Evolutionary conservation across 2,329 filamentous ascomycete species (phyloP).

Genomic region (Camptophora hylomeconis): DNA sequence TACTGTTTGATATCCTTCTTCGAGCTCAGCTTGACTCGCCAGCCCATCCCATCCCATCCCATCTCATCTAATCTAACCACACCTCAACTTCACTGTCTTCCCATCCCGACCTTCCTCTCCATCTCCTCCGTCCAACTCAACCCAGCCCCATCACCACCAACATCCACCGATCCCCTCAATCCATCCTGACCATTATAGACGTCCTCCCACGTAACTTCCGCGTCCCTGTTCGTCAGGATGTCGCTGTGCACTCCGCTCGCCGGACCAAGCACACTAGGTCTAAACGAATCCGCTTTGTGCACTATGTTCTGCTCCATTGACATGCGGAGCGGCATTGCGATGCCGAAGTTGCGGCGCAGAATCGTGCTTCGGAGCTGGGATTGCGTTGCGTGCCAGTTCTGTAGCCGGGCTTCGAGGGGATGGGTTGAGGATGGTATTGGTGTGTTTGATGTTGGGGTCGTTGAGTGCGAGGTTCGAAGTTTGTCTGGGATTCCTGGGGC

Average conservation of each 20-base stretch:
- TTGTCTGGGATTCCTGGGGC: conserved; percentile 89
- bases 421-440: conserved; percentile 49
- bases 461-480: conserved; percentile 57
- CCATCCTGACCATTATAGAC: conserved; percentile 32
- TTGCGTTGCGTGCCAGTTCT: conserved; percentile 82
- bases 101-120: conserved; percentile 18
- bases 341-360: conserved; percentile 75
- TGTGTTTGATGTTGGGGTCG: conserved; percentile 29
- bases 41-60: too few species aligned
- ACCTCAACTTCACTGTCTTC: conserved; percentile 16
- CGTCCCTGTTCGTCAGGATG: conserved; percentile 68
- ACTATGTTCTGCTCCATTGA: conserved; percentile 94
- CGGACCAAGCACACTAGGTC: conserved; percentile 52
- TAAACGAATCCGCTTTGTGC: conserved; percentile 60
- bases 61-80: too few species aligned
- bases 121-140: conserved; percentile 17
- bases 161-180: conserved; percentile 8
- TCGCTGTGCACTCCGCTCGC: conserved; percentile 62
- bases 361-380: conserved; percentile 77
- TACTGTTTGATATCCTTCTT: too few species aligned
- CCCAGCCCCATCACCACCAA: conserved; percentile 12
- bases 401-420: conserved; percentile 82
- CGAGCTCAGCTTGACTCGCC: too few species aligned
- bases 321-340: conserved; percentile 81
- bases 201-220: conserved; percentile 81